Percentiles rank a stretch among this genome's conserved stretches.
These are phyloP conservation scores for Heracleum sosnowskyi DNA, from an alignment of 129 eudicot genomes.

Conservation along the genomic window DNA sequence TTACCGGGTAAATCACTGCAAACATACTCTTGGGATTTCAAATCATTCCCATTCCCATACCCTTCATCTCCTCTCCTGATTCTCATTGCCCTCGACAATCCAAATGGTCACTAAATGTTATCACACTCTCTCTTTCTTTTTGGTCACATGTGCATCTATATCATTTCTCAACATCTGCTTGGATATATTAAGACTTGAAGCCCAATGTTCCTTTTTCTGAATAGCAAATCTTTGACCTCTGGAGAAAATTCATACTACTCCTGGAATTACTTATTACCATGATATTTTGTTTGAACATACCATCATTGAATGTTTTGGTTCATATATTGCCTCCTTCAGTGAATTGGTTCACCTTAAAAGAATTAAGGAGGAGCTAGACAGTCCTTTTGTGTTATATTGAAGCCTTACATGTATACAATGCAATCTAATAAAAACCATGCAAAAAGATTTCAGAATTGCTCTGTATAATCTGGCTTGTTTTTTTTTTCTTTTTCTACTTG, in stretches of 20 bases:
- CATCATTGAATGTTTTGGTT: not conserved
- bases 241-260: not conserved
- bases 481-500: not conserved
- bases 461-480: not conserved
- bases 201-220: not conserved
- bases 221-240: not conserved
- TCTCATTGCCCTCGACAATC: too few species aligned
- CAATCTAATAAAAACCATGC: not conserved
- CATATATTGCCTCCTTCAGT: not conserved
- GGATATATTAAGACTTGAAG: not conserved
- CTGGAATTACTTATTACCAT: not conserved
- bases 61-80: not conserved
- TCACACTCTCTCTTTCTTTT: not conserved
- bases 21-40: not conserved
- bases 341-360: not conserved
- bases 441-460: not conserved
- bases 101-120: too few species aligned
- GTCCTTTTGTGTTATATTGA: not conserved
- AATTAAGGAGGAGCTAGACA: not conserved
- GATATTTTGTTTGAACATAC: not conserved
- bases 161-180: not conserved
- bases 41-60: not conserved
- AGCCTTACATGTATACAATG: not conserved
- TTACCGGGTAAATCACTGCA: not conserved
- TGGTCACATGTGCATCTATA: too few species aligned